A percentile compares a stretch with the other conserved stretches of the same genome.
Conservation (phyloP, 129 eudicot species). For the Lactuca saligna region DNA sequence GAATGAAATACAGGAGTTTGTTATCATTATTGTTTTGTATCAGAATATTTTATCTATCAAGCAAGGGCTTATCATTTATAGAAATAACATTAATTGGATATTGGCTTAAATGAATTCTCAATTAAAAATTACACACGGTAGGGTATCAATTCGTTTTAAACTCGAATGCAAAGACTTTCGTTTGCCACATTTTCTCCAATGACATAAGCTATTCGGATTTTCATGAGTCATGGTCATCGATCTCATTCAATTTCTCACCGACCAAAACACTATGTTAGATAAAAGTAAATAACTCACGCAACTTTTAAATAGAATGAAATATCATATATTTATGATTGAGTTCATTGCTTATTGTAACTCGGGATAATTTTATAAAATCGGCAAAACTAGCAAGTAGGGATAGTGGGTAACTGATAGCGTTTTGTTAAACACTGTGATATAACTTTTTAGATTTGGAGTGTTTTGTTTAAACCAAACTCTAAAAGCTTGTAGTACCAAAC, state of each 20-base stretch:
- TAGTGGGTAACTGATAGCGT: no score
- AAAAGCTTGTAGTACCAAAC: no score
- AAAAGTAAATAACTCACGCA: neutral
- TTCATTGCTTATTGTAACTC: neutral
- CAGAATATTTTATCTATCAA: neutral
- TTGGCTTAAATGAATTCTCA: neutral
- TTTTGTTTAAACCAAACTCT: no score
- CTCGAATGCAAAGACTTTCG: neutral
- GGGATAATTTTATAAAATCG: no score
- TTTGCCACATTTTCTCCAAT: constrained; percentile 5
- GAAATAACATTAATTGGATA: neutral
- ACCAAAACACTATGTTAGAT: neutral
- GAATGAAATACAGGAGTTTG: neutral
- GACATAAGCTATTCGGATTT: constrained; percentile 8
- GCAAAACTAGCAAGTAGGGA: no score
- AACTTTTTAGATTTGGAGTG: no score
- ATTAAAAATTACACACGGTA: no score
- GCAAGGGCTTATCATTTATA: neutral
- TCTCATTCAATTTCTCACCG: constrained; percentile 4
- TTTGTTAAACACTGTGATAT: no score
- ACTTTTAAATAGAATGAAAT: neutral
- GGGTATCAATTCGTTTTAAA: neutral
- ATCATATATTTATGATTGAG: neutral
- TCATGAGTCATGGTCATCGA: neutral
- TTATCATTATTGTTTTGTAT: neutral